phyloP scores from a whole-genome alignment of 148 eudicot species.

The Rhododendron kiyosumense region DNA sequence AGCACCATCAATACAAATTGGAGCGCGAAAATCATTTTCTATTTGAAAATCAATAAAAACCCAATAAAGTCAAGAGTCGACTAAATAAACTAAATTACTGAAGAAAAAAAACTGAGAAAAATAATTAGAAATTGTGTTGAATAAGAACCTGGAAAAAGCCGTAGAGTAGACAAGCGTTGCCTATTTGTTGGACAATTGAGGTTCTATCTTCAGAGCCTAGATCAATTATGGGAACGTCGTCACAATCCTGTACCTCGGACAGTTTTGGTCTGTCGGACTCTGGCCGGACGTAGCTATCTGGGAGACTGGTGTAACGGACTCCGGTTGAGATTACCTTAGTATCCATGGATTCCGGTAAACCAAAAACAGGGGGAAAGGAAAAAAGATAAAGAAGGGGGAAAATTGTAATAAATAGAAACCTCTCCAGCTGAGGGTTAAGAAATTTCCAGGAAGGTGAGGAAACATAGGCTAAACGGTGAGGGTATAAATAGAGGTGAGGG shows the following conservation, averaged over 20 bases:
- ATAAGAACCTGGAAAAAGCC: conserved; percentile 69
- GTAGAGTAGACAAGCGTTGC: conserved; percentile 40
- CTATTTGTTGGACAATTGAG: conserved; percentile 33
- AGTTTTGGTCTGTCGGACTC: conserved; percentile 58
- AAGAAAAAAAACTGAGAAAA: neutral
- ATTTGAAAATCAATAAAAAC: too few species aligned
- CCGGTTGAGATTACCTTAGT: conserved; percentile 55
- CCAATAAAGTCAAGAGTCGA: too few species aligned
- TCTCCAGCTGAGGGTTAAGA: neutral
- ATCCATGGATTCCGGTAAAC: conserved; percentile 30
- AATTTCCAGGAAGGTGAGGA: neutral
- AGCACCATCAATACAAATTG: too few species aligned
- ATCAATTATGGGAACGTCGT: conserved; percentile 63
- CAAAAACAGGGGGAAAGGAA: neutral
- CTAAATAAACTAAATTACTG: neutral
- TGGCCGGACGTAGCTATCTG: conserved; percentile 58
- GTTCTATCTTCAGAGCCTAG: conserved; percentile 26
- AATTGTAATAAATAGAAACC: neutral
- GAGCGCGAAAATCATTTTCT: too few species aligned
- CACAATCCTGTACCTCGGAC: conserved; percentile 39
- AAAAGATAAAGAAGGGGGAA: neutral
- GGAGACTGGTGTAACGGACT: conserved; percentile 34
- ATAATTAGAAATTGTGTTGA: neutral
- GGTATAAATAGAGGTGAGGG: neutral
- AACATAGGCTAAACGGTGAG: neutral